A percentile compares a stretch with the other conserved stretches of the same genome.
phyloP scores from a whole-genome alignment of 1,139 yeast species.

The Dujonia santamariae region DNA sequence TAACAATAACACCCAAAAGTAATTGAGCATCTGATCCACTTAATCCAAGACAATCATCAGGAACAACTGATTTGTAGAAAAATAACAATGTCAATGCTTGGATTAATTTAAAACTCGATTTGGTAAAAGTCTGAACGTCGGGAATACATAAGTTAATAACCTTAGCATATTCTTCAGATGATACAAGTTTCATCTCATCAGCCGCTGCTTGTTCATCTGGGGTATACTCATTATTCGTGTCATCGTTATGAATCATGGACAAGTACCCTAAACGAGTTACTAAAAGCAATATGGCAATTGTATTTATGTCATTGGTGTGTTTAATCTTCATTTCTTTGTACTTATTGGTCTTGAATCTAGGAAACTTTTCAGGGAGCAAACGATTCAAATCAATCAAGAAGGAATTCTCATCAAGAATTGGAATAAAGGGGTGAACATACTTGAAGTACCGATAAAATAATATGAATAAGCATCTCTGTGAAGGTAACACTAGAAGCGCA shows the following conservation, averaged over 20 bases:
- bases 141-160: slow-evolving; percentile 32
- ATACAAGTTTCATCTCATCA: slow-evolving; percentile 23
- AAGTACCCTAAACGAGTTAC: slow-evolving; percentile 37
- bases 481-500: slow-evolving; percentile 31
- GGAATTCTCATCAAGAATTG: slow-evolving; percentile 32
- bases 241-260: slow-evolving; percentile 38
- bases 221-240: slow-evolving; percentile 24
- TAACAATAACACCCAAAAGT: slow-evolving; percentile 34
- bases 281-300: slow-evolving; percentile 31
- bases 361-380: slow-evolving; percentile 26
- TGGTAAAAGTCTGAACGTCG: slow-evolving; percentile 24
- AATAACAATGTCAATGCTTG: slow-evolving; percentile 31
- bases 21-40: slow-evolving; percentile 43
- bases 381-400: slow-evolving; percentile 24
- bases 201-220: slow-evolving; percentile 28
- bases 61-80: slow-evolving; percentile 37
- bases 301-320: slow-evolving; percentile 30
- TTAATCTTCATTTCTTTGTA: slow-evolving; percentile 23
- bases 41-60: slow-evolving; percentile 44
- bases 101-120: slow-evolving; percentile 33
- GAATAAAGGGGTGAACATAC: slow-evolving; percentile 39
- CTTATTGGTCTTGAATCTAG: slow-evolving; percentile 18
- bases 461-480: slow-evolving; percentile 23
- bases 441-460: slow-evolving; percentile 37
- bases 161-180: slow-evolving; percentile 22